Evolutionary conservation across 192 early-diverging fungal genomes (phyloP).

Genomic region (Irineochytrium annulatum): DNA sequence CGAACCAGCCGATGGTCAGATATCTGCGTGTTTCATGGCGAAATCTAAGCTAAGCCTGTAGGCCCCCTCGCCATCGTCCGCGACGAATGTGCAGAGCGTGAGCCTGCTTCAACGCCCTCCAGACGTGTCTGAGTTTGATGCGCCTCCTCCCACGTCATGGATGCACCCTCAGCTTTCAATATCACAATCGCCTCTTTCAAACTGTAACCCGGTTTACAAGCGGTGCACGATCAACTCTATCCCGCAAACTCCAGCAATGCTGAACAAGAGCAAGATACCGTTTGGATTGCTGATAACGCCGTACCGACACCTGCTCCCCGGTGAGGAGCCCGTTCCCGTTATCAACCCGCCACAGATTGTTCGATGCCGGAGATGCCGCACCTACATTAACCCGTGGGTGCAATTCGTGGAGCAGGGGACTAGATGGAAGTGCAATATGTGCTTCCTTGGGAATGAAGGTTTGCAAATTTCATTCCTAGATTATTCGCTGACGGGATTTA

Average conservation of each 20-base stretch:
- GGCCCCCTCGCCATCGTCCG: background rate
- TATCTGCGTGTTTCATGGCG: background rate
- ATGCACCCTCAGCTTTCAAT: conserved; percentile 31
- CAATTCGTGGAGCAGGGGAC: conserved; percentile 93
- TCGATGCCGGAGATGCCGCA: conserved; percentile 88
- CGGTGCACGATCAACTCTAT: conserved; percentile 86
- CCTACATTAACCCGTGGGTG: conserved; percentile 96
- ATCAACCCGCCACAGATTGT: conserved; percentile 87
- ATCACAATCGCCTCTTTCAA: conserved; percentile 46
- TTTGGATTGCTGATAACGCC: conserved; percentile 90
- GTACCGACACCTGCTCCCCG: conserved; percentile 66
- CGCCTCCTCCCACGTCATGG: background rate
- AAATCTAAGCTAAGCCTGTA: background rate
- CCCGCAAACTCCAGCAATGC: conserved; percentile 74
- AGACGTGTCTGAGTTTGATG: conserved; percentile 11
- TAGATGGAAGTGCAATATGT: conserved; percentile 96
- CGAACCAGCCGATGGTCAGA: background rate
- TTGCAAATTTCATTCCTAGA: conserved; percentile 12
- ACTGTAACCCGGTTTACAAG: conserved; percentile 77
- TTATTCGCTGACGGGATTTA: too few species aligned
- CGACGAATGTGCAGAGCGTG: background rate
- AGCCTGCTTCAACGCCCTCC: conserved; percentile 18
- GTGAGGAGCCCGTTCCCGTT: conserved; percentile 79
- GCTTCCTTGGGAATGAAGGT: conserved; percentile 87
- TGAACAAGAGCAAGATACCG: conserved; percentile 85